phyloP scores from a whole-genome alignment of 441 rosid genomes.

The Populus hybrid region DNA sequence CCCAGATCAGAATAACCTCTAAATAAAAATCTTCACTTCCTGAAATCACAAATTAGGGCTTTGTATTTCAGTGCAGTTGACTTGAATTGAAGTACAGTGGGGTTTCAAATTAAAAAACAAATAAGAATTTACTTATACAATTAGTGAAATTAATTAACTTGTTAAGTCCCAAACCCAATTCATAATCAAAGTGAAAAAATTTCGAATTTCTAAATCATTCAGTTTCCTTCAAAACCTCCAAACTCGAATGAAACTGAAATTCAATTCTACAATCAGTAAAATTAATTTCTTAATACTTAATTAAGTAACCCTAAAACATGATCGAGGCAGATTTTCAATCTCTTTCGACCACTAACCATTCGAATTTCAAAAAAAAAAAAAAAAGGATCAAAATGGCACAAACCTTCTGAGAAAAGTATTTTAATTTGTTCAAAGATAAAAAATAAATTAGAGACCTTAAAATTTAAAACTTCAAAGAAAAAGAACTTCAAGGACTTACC shows the following conservation, averaged over 20 bases:
- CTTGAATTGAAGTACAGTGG: background rate
- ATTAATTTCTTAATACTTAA: background rate
- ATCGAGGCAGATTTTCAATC: background rate
- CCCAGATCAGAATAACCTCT: background rate
- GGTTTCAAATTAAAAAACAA: no score
- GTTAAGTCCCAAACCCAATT: background rate
- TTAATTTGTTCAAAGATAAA: no score
- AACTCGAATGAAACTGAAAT: background rate
- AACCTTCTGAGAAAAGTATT: no score
- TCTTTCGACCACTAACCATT: background rate
- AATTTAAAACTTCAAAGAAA: background rate
- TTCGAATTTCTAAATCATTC: background rate
- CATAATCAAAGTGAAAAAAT: background rate
- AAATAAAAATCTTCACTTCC: background rate
- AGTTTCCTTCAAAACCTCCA: background rate
- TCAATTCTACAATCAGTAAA: background rate
- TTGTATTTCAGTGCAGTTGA: background rate
- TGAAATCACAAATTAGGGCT: background rate
- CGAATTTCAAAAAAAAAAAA: no score
- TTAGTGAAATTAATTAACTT: background rate
- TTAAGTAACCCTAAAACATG: background rate
- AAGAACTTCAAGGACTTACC: conserved; percentile 31
- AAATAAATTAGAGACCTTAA: background rate
- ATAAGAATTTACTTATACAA: no score
- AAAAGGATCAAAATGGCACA: no score